These are phyloP conservation scores for Fusarium mangiferae DNA, from an alignment of 2,329 filamentous ascomycete species.

Conservation along the genomic window DNA sequence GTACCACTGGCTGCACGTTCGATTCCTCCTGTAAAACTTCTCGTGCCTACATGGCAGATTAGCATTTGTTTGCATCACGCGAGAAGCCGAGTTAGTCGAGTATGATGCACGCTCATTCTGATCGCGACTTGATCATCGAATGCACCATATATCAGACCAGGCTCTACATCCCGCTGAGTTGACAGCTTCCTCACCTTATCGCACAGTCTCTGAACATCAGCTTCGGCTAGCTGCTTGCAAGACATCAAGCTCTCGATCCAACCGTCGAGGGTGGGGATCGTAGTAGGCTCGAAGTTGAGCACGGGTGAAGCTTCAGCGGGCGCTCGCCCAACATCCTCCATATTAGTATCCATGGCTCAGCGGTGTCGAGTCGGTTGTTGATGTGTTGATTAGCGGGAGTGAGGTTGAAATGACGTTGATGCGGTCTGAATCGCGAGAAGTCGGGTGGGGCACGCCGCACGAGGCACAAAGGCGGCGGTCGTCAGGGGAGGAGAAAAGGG, in stretches of 20 bases:
- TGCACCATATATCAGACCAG: background rate
- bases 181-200: slow-evolving; percentile 77
- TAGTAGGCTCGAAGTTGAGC: slow-evolving; percentile 77
- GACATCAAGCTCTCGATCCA: slow-evolving; percentile 99
- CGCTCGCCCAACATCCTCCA: slow-evolving; percentile 95
- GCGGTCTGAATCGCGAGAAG: slow-evolving; percentile 45
- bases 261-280: slow-evolving; percentile 92
- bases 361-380: slow-evolving; percentile 3
- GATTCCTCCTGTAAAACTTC: slow-evolving; percentile 98
- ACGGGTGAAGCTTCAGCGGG: slow-evolving; percentile 81
- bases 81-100: slow-evolving; percentile 36
- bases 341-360: slow-evolving; percentile 88
- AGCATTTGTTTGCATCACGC: slow-evolving; percentile 49
- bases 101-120: slow-evolving; percentile 14
- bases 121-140: background rate
- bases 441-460: slow-evolving; percentile 42
- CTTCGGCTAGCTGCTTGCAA: slow-evolving; percentile 97
- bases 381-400: slow-evolving; percentile 27
- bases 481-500: slow-evolving; percentile 36
- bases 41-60: slow-evolving; percentile 72
- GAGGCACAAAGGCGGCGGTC: slow-evolving; percentile 43
- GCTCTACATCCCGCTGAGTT: background rate
- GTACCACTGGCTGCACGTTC: slow-evolving; percentile 98
- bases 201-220: slow-evolving; percentile 95
- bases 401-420: slow-evolving; percentile 43